A percentile compares a stretch with the other conserved stretches of the same genome.
These are phyloP conservation scores for Phytophthora kernoviae DNA, from an alignment of 352 stramenopile genomes.

Conservation along the genomic window DNA sequence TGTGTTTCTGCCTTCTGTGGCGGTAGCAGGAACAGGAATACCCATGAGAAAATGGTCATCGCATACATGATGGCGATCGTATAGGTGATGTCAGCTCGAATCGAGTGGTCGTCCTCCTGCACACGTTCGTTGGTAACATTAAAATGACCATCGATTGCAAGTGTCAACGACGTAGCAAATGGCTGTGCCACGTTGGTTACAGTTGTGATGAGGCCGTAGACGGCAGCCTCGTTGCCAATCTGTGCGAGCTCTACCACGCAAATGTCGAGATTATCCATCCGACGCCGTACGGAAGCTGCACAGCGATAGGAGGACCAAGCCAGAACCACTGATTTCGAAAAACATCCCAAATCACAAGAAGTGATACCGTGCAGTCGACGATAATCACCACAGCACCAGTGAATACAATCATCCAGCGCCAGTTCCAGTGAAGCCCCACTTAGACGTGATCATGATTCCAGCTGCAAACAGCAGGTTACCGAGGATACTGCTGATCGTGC, in stretches of 20 bases:
- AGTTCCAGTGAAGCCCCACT: conserved; percentile 45
- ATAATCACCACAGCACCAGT: conserved; percentile 25
- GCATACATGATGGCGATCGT: conserved; percentile 34
- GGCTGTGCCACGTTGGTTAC: conserved; percentile 25
- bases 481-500: conserved; percentile 28
- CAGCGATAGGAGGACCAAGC: conserved; percentile 34
- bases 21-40: conserved; percentile 37
- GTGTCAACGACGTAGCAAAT: conserved; percentile 27
- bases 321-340: conserved; percentile 42
- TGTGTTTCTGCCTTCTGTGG: conserved; percentile 40
- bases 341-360: conserved; percentile 35
- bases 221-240: conserved; percentile 25
- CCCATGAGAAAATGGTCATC: conserved; percentile 41
- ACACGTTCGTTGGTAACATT: conserved; percentile 33
- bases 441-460: conserved; percentile 37
- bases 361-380: conserved; percentile 17
- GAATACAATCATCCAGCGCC: conserved; percentile 34
- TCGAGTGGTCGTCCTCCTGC: conserved; percentile 13
- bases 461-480: conserved; percentile 28
- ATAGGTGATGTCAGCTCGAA: conserved; percentile 32
- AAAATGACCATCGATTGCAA: conserved; percentile 23
- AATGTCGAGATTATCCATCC: conserved; percentile 45
- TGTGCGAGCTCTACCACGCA: conserved; percentile 22
- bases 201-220: conserved; percentile 29
- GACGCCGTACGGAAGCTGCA: conserved; percentile 44